phyloP scores from a whole-genome alignment of 108 stramenopile species.

The Asterionellopsis glacialis region DNA sequence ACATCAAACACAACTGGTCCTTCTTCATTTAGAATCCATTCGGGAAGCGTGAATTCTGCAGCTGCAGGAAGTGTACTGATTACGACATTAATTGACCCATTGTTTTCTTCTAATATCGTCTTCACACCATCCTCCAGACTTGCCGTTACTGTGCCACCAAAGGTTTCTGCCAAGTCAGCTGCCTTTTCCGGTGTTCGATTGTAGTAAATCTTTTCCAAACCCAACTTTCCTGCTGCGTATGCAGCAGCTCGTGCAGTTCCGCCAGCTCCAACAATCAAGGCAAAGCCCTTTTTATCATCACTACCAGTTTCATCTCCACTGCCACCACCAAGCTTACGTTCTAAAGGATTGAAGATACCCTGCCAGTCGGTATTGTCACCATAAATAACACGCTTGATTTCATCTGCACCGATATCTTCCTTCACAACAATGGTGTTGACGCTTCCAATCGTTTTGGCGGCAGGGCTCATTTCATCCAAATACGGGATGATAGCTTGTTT shows the following conservation, averaged over 20 bases:
- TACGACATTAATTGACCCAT: conserved; percentile 56
- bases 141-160: conserved; percentile 78
- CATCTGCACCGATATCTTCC: conserved; percentile 41
- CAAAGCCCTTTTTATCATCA: conserved; percentile 19
- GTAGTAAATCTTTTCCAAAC: conserved; percentile 83
- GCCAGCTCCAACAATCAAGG: conserved; percentile 94
- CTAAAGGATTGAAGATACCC: conserved; percentile 90
- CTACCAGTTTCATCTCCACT: conserved; percentile 9
- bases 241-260: conserved; percentile 97
- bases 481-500: conserved; percentile 92
- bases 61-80: conserved; percentile 92
- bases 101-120: conserved; percentile 1
- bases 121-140: conserved; percentile 45
- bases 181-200: conserved; percentile 94
- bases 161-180: conserved; percentile 76
- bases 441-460: conserved; percentile 94
- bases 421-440: conserved; percentile 92
- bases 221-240: conserved; percentile 75
- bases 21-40: conserved; percentile 50
- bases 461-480: conserved; percentile 88
- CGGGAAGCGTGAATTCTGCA: conserved; percentile 85
- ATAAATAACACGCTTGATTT: conserved; percentile 52
- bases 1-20: conserved; percentile 80
- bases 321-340: conserved; percentile 52
- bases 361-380: conserved; percentile 99